phyloP scores from a whole-genome alignment of 2,329 filamentous ascomycete genomes.

The Drechmeria coniospora region DNA sequence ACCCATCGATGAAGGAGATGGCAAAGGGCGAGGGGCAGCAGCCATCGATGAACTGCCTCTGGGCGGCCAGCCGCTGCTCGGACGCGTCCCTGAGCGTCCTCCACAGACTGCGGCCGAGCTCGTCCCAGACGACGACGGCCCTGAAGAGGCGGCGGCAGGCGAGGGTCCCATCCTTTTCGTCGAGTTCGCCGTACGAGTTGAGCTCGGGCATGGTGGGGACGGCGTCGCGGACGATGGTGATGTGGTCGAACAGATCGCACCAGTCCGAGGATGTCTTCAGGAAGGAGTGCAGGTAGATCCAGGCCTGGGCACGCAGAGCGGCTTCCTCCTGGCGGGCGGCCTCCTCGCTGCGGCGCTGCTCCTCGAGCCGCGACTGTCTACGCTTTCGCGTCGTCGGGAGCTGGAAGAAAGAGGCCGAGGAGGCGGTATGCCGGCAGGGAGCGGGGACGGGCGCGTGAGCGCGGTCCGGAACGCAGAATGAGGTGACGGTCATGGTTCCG shows the following conservation, averaged over 20 bases:
- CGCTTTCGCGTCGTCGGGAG: conserved; percentile 8
- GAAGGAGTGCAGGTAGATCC: conserved; percentile 17
- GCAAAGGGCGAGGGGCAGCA: not conserved
- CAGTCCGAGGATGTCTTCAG: conserved; percentile 12
- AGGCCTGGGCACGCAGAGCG: conserved; percentile 14
- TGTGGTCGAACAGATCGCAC: conserved; percentile 16
- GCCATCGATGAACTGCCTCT: conserved; percentile 2
- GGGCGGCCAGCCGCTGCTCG: conserved; percentile 6
- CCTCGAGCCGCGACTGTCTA: conserved; percentile 7
- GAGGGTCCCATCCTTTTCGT: conserved; percentile 19
- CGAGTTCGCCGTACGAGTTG: conserved; percentile 15
- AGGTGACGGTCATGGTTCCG: no score
- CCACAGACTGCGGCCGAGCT: conserved; percentile 20
- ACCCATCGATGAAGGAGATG: not conserved
- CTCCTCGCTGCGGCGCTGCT: conserved; percentile 7
- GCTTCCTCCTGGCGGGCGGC: conserved; percentile 15
- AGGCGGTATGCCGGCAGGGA: conserved; percentile 2
- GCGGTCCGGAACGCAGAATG: no score
- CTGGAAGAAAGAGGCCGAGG: conserved; percentile 9
- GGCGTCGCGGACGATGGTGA: conserved; percentile 17
- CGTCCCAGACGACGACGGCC: conserved; percentile 22
- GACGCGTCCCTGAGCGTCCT: conserved; percentile 8
- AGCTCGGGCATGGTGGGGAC: conserved; percentile 20
- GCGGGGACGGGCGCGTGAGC: no score
- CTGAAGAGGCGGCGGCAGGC: conserved; percentile 22